A percentile compares a stretch with the other conserved stretches of the same genome.
phyloP scores from a whole-genome alignment of 352 stramenopile genomes.

The Pythium periplocum region DNA sequence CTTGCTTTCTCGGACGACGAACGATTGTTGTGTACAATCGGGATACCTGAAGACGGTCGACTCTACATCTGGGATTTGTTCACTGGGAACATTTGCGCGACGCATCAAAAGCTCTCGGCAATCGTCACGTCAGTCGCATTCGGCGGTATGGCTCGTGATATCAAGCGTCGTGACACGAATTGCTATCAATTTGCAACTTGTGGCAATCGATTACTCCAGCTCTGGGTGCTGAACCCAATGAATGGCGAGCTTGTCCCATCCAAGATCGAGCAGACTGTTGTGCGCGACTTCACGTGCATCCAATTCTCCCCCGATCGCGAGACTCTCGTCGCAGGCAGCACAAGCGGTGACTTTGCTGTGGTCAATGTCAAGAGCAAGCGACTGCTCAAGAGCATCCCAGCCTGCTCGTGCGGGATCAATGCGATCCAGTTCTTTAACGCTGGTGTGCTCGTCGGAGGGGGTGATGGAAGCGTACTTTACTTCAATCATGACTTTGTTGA shows the following conservation, averaged over 20 bases:
- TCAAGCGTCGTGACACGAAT: constrained; percentile 87
- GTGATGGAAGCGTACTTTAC: constrained; percentile 79
- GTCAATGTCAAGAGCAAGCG: constrained; percentile 70
- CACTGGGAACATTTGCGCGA: constrained; percentile 86
- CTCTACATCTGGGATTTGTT: constrained; percentile 89
- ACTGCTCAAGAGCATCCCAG: constrained; percentile 62
- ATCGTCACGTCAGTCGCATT: constrained; percentile 66
- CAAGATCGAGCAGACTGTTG: constrained; percentile 72
- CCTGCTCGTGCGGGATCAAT: constrained; percentile 78
- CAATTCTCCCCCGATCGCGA: constrained; percentile 78
- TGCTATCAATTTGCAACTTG: constrained; percentile 88
- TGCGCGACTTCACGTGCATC: constrained; percentile 82
- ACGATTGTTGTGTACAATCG: constrained; percentile 78
- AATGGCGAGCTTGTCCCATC: constrained; percentile 62
- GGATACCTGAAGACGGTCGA: constrained; percentile 68
- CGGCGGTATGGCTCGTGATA: constrained; percentile 81
- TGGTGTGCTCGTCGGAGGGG: constrained; percentile 71
- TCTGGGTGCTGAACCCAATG: constrained; percentile 88
- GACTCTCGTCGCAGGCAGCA: constrained; percentile 79
- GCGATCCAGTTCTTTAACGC: constrained; percentile 41
- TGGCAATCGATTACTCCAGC: constrained; percentile 58
- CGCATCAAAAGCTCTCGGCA: constrained; percentile 61
- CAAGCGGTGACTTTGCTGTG: constrained; percentile 84
- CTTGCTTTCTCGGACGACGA: constrained; percentile 91
- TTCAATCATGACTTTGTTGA: constrained; percentile 79